Evolutionary conservation across 2,329 filamentous ascomycete genomes (phyloP).

Genomic region (Lizonia empirigonia): DNA sequence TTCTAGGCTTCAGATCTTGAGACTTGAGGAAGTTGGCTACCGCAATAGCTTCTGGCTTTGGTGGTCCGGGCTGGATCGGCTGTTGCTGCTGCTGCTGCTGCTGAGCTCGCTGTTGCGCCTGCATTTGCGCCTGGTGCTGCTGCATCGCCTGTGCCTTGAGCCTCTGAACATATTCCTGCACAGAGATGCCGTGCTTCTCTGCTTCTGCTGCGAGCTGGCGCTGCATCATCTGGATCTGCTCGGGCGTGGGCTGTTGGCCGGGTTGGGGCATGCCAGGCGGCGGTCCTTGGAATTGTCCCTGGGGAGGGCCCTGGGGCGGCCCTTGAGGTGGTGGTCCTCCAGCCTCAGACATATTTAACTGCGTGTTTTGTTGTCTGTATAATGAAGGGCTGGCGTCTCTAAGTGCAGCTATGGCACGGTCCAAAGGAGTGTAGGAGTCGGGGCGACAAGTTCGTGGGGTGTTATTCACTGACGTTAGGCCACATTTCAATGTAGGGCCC

Average conservation of each 20-base stretch:
- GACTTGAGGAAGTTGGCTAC: slow-evolving; percentile 84
- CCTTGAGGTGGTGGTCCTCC: slow-evolving; percentile 23
- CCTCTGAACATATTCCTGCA: slow-evolving; percentile 76
- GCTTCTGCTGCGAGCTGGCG: slow-evolving; percentile 82
- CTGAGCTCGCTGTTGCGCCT: slow-evolving; percentile 40
- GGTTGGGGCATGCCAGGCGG: slow-evolving; percentile 38
- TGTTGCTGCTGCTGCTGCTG: slow-evolving; percentile 50
- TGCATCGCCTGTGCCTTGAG: slow-evolving; percentile 60
- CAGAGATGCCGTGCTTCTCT: slow-evolving; percentile 79
- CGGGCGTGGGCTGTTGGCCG: slow-evolving; percentile 69
- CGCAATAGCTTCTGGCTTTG: slow-evolving; percentile 86
- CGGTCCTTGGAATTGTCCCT: slow-evolving; percentile 19
- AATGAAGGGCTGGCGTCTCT: not conserved
- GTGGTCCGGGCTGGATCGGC: slow-evolving; percentile 76
- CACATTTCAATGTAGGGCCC: slow-evolving; percentile 15
- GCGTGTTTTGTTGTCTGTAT: not conserved
- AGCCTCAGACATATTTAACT: slow-evolving; percentile 30
- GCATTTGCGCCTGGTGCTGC: slow-evolving; percentile 56
- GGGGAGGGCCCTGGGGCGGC: slow-evolving; percentile 28
- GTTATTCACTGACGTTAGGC: slow-evolving; percentile 15
- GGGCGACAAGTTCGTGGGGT: slow-evolving; percentile 10
- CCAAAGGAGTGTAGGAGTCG: slow-evolving; percentile 6
- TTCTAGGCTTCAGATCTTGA: slow-evolving; percentile 86
- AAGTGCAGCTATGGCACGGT: slow-evolving; percentile 3
- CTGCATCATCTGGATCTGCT: slow-evolving; percentile 86